phyloP scores from a whole-genome alignment of 306 rosid genomes.

The Vicia villosa region DNA sequence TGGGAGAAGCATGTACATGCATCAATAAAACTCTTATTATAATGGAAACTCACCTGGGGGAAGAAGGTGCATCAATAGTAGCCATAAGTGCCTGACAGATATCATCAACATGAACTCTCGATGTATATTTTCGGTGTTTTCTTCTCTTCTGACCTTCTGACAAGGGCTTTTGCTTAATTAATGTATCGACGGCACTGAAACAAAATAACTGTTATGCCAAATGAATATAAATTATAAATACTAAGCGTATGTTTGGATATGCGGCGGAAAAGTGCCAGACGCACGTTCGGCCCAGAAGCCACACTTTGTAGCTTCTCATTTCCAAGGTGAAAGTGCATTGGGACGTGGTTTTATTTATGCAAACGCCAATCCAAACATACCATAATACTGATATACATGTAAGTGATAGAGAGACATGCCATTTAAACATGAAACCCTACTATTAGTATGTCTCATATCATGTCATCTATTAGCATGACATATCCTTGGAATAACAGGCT shows the following conservation, averaged over 20 bases:
- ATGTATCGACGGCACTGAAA: constrained; percentile 75
- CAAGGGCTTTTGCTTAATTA: constrained; percentile 60
- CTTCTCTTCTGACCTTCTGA: constrained; percentile 70
- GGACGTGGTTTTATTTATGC: too few species aligned
- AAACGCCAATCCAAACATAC: too few species aligned
- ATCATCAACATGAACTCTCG: constrained; percentile 85
- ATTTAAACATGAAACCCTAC: constrained; percentile 6
- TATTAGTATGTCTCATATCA: background rate
- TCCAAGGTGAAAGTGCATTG: too few species aligned
- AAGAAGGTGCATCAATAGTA: constrained; percentile 46
- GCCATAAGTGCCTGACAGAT: constrained; percentile 81
- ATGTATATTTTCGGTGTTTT: constrained; percentile 56
- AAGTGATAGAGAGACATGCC: background rate
- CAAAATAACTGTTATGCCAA: constrained; percentile 14
- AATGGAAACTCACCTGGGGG: constrained; percentile 46
- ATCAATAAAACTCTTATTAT: background rate
- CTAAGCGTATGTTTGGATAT: too few species aligned
- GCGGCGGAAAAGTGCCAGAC: too few species aligned
- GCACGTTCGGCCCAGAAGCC: too few species aligned
- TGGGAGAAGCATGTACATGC: background rate
- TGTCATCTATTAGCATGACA: background rate
- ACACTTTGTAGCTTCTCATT: too few species aligned
- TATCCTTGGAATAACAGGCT: constrained; percentile 5
- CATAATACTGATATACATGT: too few species aligned
- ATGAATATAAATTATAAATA: background rate